Percentiles rank a stretch among this genome's conserved stretches.
phyloP scores from a whole-genome alignment of 345 rosid genomes.

The Eucalyptus polybractea region DNA sequence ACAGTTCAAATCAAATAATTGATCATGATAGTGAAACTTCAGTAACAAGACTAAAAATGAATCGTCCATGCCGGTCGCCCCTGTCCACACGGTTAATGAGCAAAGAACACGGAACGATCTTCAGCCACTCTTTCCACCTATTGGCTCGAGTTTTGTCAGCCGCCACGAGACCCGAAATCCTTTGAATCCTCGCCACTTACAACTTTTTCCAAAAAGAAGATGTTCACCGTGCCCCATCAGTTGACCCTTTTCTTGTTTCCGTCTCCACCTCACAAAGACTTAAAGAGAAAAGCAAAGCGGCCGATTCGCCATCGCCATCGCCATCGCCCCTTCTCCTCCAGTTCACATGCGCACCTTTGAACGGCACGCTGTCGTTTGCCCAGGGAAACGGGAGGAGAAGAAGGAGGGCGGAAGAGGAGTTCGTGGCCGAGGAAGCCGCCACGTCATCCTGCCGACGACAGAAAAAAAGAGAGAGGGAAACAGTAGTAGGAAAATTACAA shows the following conservation, averaged over 20 bases:
- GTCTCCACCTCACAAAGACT: background rate
- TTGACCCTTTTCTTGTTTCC: background rate
- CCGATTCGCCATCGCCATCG: background rate
- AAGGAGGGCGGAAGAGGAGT: background rate
- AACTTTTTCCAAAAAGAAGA: background rate
- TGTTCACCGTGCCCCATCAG: background rate
- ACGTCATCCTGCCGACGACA: background rate
- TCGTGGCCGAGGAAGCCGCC: background rate
- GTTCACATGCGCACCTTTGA: background rate
- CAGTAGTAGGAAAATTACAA: background rate
- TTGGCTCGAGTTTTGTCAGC: background rate
- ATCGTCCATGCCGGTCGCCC: rapidly evolving
- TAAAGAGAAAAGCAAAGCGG: background rate
- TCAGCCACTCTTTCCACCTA: background rate
- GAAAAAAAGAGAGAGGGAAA: background rate
- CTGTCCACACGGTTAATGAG: background rate
- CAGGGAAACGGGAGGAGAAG: background rate
- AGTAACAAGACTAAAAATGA: background rate
- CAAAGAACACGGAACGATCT: background rate
- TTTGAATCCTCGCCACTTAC: background rate
- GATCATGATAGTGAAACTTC: background rate
- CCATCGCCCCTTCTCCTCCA: background rate
- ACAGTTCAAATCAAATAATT: too few species aligned
- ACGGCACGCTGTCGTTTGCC: background rate
- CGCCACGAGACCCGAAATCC: background rate